Percentiles rank a stretch among this genome's conserved stretches.
Evolutionary conservation across 257 asterid genomes (phyloP).

Genomic region (Thymus quinquecostatus): DNA sequence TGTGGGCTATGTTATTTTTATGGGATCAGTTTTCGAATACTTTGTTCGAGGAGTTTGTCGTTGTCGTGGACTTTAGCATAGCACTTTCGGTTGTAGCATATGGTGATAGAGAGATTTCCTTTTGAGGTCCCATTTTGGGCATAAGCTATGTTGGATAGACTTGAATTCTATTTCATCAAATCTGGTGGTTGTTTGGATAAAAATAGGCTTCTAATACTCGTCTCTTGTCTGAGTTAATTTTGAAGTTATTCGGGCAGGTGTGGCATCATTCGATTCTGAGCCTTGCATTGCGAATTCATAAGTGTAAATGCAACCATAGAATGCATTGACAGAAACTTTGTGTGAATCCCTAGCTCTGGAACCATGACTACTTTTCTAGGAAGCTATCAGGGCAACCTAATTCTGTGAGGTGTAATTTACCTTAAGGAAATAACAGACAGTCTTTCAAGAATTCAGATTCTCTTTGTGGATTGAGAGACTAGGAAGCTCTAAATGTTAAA

Average conservation of each 20-base stretch:
- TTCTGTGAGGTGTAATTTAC: background rate
- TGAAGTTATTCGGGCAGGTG: background rate
- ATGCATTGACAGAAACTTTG: background rate
- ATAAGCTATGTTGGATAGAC: background rate
- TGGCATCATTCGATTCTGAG: background rate
- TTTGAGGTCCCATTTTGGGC: background rate
- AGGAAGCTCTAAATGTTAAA: background rate
- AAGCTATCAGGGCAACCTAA: background rate
- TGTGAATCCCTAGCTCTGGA: no score
- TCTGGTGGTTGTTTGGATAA: background rate
- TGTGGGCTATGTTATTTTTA: background rate
- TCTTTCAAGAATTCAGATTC: background rate
- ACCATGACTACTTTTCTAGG: background rate
- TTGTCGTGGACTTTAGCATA: background rate
- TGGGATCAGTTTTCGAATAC: background rate
- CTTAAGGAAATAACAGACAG: background rate
- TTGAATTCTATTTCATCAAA: background rate
- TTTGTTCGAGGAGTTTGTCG: background rate
- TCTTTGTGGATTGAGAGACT: conserved; percentile 5
- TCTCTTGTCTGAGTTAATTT: background rate
- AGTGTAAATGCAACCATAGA: background rate
- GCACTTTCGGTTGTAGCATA: background rate
- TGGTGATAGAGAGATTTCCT: background rate
- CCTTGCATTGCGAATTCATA: background rate
- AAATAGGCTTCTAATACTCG: background rate